Conservation (phyloP, 163 green algal genomes). For the Chloroidium sp. region DNA sequence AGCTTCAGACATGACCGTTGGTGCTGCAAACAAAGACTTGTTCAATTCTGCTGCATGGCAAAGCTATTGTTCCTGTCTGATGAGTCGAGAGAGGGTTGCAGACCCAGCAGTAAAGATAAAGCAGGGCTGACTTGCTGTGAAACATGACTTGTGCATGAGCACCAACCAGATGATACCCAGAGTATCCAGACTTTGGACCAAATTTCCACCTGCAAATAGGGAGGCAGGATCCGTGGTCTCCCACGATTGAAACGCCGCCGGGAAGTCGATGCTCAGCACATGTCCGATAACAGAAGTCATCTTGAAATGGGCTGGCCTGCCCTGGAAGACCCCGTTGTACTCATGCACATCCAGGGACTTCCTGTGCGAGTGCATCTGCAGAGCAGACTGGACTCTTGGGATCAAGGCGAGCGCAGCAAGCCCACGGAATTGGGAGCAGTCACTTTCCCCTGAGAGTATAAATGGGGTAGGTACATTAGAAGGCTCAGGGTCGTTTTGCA, state of each 20-base stretch:
- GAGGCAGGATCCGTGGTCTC: conserved; percentile 57
- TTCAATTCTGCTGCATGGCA: too few species aligned
- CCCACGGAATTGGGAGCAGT: not conserved
- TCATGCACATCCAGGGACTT: conserved; percentile 70
- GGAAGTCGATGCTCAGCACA: conserved; percentile 73
- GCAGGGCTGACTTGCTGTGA: too few species aligned
- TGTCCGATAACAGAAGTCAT: conserved; percentile 83
- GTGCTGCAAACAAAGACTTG: conserved; percentile 43
- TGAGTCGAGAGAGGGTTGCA: too few species aligned
- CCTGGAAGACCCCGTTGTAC: conserved; percentile 57
- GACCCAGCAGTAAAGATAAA: too few species aligned
- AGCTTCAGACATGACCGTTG: conserved; percentile 54
- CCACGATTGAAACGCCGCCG: conserved; percentile 65
- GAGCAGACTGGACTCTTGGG: not conserved
- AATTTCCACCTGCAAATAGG: conserved; percentile 17
- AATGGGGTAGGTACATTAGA: not conserved
- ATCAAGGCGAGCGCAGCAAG: not conserved
- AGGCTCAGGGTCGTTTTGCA: not conserved
- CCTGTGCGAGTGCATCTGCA: conserved; percentile 35
- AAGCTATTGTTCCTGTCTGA: too few species aligned
- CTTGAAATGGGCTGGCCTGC: conserved; percentile 49
- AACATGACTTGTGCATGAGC: too few species aligned
- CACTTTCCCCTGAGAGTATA: not conserved
- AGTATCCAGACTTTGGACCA: too few species aligned
- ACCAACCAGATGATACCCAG: too few species aligned